These are phyloP conservation scores for Mycena floridula DNA, from an alignment of 768 basidiomycete species.

Conservation along the genomic window DNA sequence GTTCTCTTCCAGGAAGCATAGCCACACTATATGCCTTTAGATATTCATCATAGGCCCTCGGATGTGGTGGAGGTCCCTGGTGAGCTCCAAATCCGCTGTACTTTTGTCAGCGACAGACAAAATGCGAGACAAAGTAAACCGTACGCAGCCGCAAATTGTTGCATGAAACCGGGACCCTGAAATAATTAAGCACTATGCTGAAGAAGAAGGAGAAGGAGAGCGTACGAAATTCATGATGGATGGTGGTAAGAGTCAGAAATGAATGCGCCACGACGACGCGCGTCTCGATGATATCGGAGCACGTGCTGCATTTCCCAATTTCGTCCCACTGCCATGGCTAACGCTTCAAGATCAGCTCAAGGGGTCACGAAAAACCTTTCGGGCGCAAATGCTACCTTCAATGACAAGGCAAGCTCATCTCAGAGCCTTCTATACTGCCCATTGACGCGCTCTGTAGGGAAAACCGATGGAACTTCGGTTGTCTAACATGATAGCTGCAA, in stretches of 20 bases:
- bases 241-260: conserved; percentile 1
- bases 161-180: too few species aligned
- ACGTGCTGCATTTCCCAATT: too few species aligned
- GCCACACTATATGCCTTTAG: conserved; percentile 93
- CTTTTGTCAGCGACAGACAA: too few species aligned
- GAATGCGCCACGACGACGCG: background rate
- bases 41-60: conserved; percentile 85
- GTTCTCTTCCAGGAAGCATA: conserved; percentile 81
- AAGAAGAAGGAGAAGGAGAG: conserved; percentile 2
- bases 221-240: conserved; percentile 41
- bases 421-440: conserved; percentile 5
- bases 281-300: too few species aligned
- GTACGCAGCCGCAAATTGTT: too few species aligned
- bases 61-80: too few species aligned
- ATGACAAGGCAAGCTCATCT: conserved; percentile 62
- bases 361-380: conserved; percentile 37
- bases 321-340: too few species aligned
- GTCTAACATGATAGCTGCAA: conserved; percentile 97
- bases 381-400: conserved; percentile 73
- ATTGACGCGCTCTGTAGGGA: conserved; percentile 49
- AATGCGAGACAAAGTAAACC: too few species aligned
- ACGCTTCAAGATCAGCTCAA: conserved; percentile 28
- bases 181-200: too few species aligned
- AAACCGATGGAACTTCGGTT: conserved; percentile 98
- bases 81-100: too few species aligned